phyloP scores from a whole-genome alignment of 495 filamentous ascomycete species.

The Astrocystis sublimbata region DNA sequence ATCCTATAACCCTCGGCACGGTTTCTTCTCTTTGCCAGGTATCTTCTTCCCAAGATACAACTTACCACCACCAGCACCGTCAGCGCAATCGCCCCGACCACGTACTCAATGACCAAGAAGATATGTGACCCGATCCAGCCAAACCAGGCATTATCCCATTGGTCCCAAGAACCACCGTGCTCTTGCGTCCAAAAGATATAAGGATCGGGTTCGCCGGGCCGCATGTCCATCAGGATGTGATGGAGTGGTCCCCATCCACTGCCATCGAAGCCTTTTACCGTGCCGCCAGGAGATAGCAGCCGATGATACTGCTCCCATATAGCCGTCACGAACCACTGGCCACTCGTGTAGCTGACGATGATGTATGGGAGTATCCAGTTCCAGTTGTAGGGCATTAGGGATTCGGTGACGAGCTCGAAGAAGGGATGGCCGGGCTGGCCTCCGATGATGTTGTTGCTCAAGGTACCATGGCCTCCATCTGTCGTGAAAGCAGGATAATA shows the following conservation, averaged over 20 bases:
- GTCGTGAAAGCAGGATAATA: constrained; percentile 81
- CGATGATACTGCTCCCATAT: constrained; percentile 71
- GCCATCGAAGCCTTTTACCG: constrained; percentile 14
- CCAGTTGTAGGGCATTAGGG: constrained; percentile 68
- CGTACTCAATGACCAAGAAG: neutral
- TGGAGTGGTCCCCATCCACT: constrained; percentile 22
- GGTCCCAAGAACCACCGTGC: constrained; percentile 45
- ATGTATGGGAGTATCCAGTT: constrained; percentile 81
- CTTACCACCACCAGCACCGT: neutral
- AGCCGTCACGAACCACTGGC: constrained; percentile 76
- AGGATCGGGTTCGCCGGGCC: constrained; percentile 33
- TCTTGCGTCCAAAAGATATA: constrained; percentile 47
- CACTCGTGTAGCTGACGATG: constrained; percentile 82
- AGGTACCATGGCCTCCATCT: constrained; percentile 73
- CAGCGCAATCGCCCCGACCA: neutral
- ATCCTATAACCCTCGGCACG: neutral
- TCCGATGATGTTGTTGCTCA: constrained; percentile 88
- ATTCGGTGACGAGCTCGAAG: constrained; percentile 72
- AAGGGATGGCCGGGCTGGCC: constrained; percentile 75
- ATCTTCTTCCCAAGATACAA: neutral
- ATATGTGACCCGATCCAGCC: constrained; percentile 2
- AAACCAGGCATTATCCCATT: constrained; percentile 38
- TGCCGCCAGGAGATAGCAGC: constrained; percentile 1
- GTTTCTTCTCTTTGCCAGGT: neutral
- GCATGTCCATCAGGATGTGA: constrained; percentile 47